These are phyloP conservation scores for Phytophthora pluvialis DNA, from an alignment of 352 stramenopile species.

Conservation along the genomic window DNA sequence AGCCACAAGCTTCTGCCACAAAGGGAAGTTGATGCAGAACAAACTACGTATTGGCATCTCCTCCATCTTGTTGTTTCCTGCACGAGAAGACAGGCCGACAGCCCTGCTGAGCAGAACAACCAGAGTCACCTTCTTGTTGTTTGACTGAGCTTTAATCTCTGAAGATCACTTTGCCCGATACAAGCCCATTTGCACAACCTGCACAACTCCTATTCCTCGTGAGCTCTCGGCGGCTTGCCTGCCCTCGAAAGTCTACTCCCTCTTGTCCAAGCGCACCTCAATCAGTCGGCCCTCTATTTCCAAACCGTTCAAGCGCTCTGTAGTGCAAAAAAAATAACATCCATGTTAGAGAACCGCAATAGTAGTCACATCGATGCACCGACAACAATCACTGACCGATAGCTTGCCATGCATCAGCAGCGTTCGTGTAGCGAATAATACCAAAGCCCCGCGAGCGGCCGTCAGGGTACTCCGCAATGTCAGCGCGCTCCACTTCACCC, in stretches of 20 bases:
- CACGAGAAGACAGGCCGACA: too few species aligned
- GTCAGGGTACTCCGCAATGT: slow-evolving; percentile 64
- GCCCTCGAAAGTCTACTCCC: slow-evolving; percentile 33
- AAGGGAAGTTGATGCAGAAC: too few species aligned
- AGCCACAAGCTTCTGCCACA: too few species aligned
- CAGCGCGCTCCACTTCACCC: slow-evolving; percentile 71
- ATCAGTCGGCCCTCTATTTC: slow-evolving; percentile 74
- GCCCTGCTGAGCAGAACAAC: too few species aligned
- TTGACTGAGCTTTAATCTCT: slow-evolving; percentile 11
- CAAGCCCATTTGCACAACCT: slow-evolving; percentile 23
- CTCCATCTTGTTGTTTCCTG: too few species aligned
- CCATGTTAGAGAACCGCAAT: slow-evolving; percentile 4
- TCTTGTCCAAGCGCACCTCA: slow-evolving; percentile 73
- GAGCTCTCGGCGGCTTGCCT: slow-evolving; percentile 4
- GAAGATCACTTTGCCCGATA: slow-evolving; percentile 22
- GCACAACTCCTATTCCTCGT: slow-evolving; percentile 27
- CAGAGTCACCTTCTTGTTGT: neutral
- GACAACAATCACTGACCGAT: slow-evolving; percentile 58
- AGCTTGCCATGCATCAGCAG: slow-evolving; percentile 55
- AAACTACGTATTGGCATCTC: too few species aligned
- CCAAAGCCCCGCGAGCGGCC: slow-evolving; percentile 75
- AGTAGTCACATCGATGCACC: neutral
- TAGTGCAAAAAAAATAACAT: slow-evolving; percentile 1
- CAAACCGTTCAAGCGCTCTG: slow-evolving; percentile 68
- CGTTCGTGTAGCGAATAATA: slow-evolving; percentile 66